Evolutionary conservation across 495 filamentous ascomycete species (phyloP), one percentile per base, ranked within the genome.

Genomic region (Geoglossum glabrum): DNA sequence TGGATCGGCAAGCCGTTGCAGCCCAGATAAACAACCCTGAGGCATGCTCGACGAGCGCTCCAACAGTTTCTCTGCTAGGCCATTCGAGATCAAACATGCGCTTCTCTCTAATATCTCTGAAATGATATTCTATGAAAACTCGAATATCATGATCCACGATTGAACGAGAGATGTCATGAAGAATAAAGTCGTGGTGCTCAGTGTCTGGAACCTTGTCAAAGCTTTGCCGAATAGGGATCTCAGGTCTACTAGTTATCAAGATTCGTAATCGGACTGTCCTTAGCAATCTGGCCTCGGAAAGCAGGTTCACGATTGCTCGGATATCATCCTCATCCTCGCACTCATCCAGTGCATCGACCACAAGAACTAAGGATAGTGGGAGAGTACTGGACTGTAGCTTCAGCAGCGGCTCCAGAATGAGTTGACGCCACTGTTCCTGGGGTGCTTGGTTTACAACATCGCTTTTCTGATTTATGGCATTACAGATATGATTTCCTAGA

Each of bases 321-420:
- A 64, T 50, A 38, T 61, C 28, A 27, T 62, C 31, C 8, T 65
- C 62, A 46, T 60, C 58, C 25, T 62, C 62, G 30, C 62, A 65
- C 40, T 65, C 56, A 40, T 65, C 63, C 13, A 65, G 50, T 10
- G 63, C 59, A 55, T 65, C 62, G 47, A 65, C 51, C n/a, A 65
- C 52, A 25, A 64, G 43, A 33, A n/a, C 6, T 46, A 25, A 64
- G 43, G 40, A n/a, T 13, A 31, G 31, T 17, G 33, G 50, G 19
- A 10, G 9, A 19, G 36, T 45, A 57, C 36, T 40, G 27, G 26
- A 25, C 17, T 63, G 40, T 21, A 19, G 57, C 54, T 60, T 60
- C 21, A 40, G 57, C 13, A 64, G 52, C 10, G 63, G 59, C 27
- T 50, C 17, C 19, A 60, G 61, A 19, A 64, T 47, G 19, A 64